A percentile compares a stretch with the other conserved stretches of the same genome.
These are phyloP conservation scores for Fagus sylvatica DNA, from an alignment of 306 rosid genomes.

Conservation along the genomic window DNA sequence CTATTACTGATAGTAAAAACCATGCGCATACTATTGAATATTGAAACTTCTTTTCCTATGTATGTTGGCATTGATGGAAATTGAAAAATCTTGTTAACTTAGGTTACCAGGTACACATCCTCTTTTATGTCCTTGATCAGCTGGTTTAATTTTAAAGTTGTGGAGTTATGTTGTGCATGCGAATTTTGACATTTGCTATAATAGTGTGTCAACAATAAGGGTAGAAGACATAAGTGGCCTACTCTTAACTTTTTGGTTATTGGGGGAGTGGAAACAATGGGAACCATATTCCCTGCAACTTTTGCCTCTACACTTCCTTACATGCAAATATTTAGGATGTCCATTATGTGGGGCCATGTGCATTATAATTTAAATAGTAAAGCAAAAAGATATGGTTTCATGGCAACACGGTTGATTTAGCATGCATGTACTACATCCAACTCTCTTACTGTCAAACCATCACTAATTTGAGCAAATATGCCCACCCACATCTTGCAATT, in stretches of 20 bases:
- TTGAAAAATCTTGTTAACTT: background rate
- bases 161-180: background rate
- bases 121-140: background rate
- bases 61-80: background rate
- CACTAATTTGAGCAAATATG: background rate
- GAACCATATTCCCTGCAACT: background rate
- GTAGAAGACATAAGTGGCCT: background rate
- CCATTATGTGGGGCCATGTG: background rate
- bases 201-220: background rate
- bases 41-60: background rate
- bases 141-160: background rate
- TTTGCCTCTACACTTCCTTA: background rate
- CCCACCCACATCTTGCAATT: background rate
- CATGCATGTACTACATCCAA: background rate
- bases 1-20: background rate
- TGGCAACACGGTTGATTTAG: background rate
- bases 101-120: background rate
- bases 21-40: background rate
- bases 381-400: background rate
- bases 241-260: background rate
- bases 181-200: background rate
- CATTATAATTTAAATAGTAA: background rate
- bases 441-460: background rate
- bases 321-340: background rate
- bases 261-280: too few relatives aligned